These are phyloP conservation scores for Byssothecium circinans DNA, from an alignment of 2,329 filamentous ascomycete species.

Conservation along the genomic window DNA sequence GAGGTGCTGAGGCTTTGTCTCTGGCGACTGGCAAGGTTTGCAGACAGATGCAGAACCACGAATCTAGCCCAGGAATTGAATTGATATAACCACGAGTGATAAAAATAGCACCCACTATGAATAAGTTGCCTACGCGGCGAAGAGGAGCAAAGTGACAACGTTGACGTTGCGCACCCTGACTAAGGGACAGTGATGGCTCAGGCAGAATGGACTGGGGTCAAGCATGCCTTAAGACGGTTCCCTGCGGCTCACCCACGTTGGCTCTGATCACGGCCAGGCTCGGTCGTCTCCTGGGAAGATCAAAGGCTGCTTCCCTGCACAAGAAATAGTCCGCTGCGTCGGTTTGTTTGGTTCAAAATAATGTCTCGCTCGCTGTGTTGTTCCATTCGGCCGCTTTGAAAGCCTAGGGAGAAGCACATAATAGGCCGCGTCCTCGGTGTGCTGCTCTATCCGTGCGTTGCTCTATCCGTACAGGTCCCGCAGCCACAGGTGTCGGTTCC, in stretches of 20 bases:
- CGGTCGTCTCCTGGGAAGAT: conserved; percentile 37
- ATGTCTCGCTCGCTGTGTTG: not conserved
- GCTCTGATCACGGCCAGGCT: conserved; percentile 24
- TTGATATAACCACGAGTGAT: too few species aligned
- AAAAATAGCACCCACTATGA: too few species aligned
- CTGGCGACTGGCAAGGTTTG: conserved; percentile 21
- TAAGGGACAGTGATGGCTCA: not conserved
- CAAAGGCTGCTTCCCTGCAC: conserved; percentile 33
- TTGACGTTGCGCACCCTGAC: not conserved
- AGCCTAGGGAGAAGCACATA: too few species aligned
- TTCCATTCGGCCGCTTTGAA: not conserved
- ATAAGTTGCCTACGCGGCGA: too few species aligned
- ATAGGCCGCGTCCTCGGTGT: too few species aligned
- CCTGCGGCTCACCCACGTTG: conserved; percentile 33
- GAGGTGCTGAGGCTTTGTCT: conserved; percentile 19
- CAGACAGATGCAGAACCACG: conserved; percentile 18
- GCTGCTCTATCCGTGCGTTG: too few species aligned
- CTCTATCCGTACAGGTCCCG: too few species aligned
- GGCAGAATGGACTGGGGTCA: not conserved
- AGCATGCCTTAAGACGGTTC: conserved; percentile 16
- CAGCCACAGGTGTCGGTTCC: too few species aligned
- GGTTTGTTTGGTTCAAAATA: conserved; percentile 11
- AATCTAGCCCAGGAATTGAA: too few species aligned
- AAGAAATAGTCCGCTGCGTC: conserved; percentile 24
- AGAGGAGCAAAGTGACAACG: not conserved